Percentiles rank a stretch among this genome's conserved stretches.
These are phyloP conservation scores for Chiua virens DNA, from an alignment of 768 basidiomycete genomes.

Conservation along the genomic window DNA sequence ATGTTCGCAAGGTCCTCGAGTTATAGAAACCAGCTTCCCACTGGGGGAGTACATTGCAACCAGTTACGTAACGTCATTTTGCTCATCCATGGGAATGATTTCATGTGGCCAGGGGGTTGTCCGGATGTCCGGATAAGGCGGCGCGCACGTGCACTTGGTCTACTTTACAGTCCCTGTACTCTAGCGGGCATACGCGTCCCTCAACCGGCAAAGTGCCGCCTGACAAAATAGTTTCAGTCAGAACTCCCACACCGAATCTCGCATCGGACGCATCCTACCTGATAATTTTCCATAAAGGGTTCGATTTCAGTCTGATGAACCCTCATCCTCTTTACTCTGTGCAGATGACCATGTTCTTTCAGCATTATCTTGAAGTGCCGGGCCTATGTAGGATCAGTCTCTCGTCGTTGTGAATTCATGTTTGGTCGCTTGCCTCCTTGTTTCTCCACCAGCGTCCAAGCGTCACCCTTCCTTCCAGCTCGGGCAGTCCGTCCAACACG, in stretches of 20 bases:
- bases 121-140: no score
- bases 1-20: no score
- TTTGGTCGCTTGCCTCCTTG: conserved; percentile 63
- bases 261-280: conserved; percentile 44
- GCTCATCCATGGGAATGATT: no score
- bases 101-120: no score
- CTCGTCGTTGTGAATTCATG: neutral
- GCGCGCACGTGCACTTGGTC: neutral
- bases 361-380: conserved; percentile 87
- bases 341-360: conserved; percentile 65
- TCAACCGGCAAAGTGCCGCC: conserved; percentile 31
- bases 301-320: conserved; percentile 62
- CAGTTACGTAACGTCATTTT: no score
- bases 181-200: conserved; percentile 26
- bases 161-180: neutral
- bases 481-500: conserved; percentile 95
- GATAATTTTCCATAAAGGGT: conserved; percentile 59
- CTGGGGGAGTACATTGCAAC: no score
- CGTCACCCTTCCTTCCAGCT: conserved; percentile 83
- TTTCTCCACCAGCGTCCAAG: conserved; percentile 95
- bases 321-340: conserved; percentile 65
- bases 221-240: conserved; percentile 16
- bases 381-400: conserved; percentile 48
- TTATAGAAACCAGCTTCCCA: no score
- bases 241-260: neutral